phyloP scores from a whole-genome alignment of 768 basidiomycete genomes.

The Tricholoma matsutake region DNA sequence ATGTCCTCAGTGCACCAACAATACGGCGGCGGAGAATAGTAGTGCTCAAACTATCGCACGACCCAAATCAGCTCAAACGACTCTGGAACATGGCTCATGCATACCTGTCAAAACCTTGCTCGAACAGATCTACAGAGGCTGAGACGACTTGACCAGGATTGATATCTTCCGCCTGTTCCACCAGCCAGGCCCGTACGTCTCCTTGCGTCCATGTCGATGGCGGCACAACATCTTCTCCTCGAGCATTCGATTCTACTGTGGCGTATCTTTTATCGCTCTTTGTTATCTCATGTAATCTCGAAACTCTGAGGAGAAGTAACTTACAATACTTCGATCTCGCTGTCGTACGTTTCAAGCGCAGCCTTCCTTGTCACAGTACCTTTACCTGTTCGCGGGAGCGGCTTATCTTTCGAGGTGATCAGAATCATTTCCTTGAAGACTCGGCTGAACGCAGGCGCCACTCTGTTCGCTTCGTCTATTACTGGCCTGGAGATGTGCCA shows the following conservation, averaged over 20 bases:
- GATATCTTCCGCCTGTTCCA: slow-evolving; percentile 21
- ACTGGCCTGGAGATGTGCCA: slow-evolving; percentile 23
- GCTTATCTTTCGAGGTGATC: slow-evolving; percentile 36
- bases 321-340: no score
- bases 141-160: slow-evolving; percentile 20
- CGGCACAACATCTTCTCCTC: slow-evolving; percentile 19
- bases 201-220: slow-evolving; percentile 19
- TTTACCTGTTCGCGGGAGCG: slow-evolving; percentile 42
- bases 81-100: neutral
- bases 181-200: slow-evolving; percentile 20
- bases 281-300: neutral
- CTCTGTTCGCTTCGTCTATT: slow-evolving; percentile 38
- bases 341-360: slow-evolving; percentile 34
- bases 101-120: slow-evolving; percentile 28
- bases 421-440: slow-evolving; percentile 20
- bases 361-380: slow-evolving; percentile 43
- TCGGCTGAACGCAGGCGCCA: slow-evolving; percentile 38
- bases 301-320: neutral
- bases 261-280: slow-evolving; percentile 18
- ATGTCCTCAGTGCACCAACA: slow-evolving; percentile 28
- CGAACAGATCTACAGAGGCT: slow-evolving; percentile 21
- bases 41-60: neutral
- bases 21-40: slow-evolving; percentile 34
- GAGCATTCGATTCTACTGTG: slow-evolving; percentile 19
- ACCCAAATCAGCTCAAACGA: neutral